Conservation (phyloP, 805 yeast species). For the Spathaspora boniae region DNA sequence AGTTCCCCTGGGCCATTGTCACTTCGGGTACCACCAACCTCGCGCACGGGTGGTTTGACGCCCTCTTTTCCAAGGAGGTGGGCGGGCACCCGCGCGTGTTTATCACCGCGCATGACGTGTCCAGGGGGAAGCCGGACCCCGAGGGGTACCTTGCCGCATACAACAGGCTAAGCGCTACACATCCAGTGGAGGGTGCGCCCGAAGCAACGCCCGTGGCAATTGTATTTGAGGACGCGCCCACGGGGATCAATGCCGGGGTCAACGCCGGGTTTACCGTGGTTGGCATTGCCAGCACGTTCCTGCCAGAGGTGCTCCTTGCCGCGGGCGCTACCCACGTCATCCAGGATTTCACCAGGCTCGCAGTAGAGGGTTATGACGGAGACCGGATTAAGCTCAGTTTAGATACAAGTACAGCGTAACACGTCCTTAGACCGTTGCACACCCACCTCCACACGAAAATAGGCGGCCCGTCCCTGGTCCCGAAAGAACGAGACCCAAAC, state of each 20-base stretch:
- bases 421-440: too few relatives aligned
- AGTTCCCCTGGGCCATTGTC: conserved; percentile 16
- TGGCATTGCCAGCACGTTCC: conserved; percentile 18
- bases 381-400: too few relatives aligned
- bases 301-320: conserved; percentile 11
- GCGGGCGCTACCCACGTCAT: conserved; percentile 18
- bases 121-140: conserved; percentile 18
- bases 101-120: conserved; percentile 19
- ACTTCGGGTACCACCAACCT: conserved; percentile 17
- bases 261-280: conserved; percentile 17
- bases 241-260: conserved; percentile 17
- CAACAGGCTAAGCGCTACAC: neutral
- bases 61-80: conserved; percentile 6
- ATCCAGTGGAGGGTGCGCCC: too few relatives aligned
- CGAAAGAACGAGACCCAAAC: too few relatives aligned
- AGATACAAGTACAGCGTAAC: too few relatives aligned
- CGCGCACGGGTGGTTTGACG: conserved; percentile 18
- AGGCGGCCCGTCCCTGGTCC: too few relatives aligned
- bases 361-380: too few relatives aligned
- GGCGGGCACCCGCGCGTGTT: conserved; percentile 13
- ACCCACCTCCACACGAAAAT: too few relatives aligned
- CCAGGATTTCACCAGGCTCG: conserved; percentile 14
- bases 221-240: conserved; percentile 21
- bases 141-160: conserved; percentile 13
- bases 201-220: conserved; percentile 9